Evolutionary conservation across 2,329 filamentous ascomycete genomes (phyloP).

Genomic region (Celoporthe dispersa): DNA sequence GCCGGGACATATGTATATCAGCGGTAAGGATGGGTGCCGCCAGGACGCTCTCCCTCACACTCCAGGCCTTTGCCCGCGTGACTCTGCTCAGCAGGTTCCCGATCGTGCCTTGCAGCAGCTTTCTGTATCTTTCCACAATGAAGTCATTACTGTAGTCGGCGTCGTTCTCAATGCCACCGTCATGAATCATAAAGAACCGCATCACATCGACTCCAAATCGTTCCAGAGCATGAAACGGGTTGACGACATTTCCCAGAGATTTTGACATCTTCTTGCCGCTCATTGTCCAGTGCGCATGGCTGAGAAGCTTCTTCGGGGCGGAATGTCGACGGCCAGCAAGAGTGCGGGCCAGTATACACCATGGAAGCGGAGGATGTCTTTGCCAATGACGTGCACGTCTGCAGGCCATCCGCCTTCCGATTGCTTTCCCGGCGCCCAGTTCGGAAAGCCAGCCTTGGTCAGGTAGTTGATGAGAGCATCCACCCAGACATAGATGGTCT

Average conservation of each 20-base stretch:
- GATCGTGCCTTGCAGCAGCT: slow-evolving; percentile 74
- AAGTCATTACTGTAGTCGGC: slow-evolving; percentile 81
- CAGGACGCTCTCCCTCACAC: slow-evolving; percentile 62
- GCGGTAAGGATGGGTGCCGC: slow-evolving; percentile 30
- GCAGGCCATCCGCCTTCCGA: slow-evolving; percentile 79
- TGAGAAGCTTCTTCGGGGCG: slow-evolving; percentile 80
- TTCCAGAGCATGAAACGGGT: slow-evolving; percentile 88
- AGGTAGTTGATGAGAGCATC: slow-evolving; percentile 95
- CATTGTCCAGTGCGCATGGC: slow-evolving; percentile 95
- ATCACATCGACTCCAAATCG: slow-evolving; percentile 86
- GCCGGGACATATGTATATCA: not conserved
- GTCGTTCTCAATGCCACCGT: slow-evolving; percentile 78
- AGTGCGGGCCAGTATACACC: slow-evolving; percentile 98
- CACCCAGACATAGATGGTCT: slow-evolving; percentile 98
- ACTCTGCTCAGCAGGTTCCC: slow-evolving; percentile 81
- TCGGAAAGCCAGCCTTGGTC: slow-evolving; percentile 83
- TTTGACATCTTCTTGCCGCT: slow-evolving; percentile 95
- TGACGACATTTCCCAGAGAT: slow-evolving; percentile 91
- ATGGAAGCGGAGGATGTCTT: slow-evolving; percentile 96
- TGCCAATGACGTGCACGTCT: slow-evolving; percentile 90
- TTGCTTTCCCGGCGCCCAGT: slow-evolving; percentile 69
- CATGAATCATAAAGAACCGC: slow-evolving; percentile 84
- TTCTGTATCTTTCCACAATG: slow-evolving; percentile 79
- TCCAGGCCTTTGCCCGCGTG: slow-evolving; percentile 71
- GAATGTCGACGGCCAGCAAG: slow-evolving; percentile 83